These are phyloP conservation scores for Shiraia bambusicola DNA, from an alignment of 2,329 filamentous ascomycete genomes.

Conservation along the genomic window DNA sequence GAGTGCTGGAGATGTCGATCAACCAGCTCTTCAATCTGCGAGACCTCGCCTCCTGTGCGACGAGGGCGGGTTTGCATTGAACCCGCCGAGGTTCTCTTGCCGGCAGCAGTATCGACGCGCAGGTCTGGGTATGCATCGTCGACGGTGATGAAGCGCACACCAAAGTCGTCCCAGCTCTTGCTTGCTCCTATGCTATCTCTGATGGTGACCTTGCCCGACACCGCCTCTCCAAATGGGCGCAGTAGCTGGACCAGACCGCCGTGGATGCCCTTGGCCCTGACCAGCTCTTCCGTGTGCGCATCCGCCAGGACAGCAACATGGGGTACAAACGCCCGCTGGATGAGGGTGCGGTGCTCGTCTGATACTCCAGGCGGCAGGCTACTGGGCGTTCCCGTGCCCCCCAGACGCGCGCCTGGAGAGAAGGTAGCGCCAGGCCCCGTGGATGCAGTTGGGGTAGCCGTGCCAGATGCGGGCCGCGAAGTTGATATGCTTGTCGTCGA, in stretches of 20 bases:
- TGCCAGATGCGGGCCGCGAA: conserved; percentile 45
- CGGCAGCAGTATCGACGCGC: conserved; percentile 26
- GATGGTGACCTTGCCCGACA: conserved; percentile 85
- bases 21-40: conserved; percentile 77
- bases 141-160: conserved; percentile 78
- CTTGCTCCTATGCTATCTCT: conserved; percentile 87
- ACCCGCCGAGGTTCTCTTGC: conserved; percentile 28
- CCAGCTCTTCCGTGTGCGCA: conserved; percentile 76
- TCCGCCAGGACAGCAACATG: conserved; percentile 88
- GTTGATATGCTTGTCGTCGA: conserved; percentile 51
- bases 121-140: conserved; percentile 54
- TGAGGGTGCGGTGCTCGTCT: conserved; percentile 63
- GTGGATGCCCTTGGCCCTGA: conserved; percentile 79
- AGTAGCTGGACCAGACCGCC: conserved; percentile 82
- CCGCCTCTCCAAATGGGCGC: conserved; percentile 84
- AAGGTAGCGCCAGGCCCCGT: conserved; percentile 46
- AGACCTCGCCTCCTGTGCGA: conserved; percentile 56
- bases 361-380: conserved; percentile 46
- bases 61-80: conserved; percentile 35
- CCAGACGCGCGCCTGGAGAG: conserved; percentile 44
- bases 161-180: conserved; percentile 83
- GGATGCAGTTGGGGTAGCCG: conserved; percentile 45
- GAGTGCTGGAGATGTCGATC: conserved; percentile 76
- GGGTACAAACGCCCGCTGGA: conserved; percentile 84
- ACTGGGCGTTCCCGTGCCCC: conserved; percentile 44